Percentiles rank a stretch among this genome's conserved stretches.
These are phyloP conservation scores for Nematocida sp. DNA, from an alignment of 371 early-diverging fungal genomes.

Conservation along the genomic window DNA sequence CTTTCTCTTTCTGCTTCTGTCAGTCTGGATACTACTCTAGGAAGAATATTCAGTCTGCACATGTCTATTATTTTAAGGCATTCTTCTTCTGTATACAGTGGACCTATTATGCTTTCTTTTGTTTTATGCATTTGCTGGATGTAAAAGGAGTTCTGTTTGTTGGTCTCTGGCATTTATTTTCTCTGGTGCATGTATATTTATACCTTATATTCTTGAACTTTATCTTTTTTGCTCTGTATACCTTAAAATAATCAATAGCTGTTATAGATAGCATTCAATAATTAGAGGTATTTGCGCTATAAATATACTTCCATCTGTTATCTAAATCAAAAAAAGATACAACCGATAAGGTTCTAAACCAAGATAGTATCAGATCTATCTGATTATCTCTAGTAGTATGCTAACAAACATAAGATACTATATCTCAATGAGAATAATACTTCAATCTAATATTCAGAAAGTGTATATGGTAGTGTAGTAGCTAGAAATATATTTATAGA, in stretches of 20 bases:
- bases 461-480: no score
- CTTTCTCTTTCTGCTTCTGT: slow-evolving; percentile 50
- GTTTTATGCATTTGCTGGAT: neutral
- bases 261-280: neutral
- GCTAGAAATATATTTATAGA: no score
- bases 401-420: no score
- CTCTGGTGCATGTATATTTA: neutral
- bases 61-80: slow-evolving; percentile 52
- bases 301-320: no score
- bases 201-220: slow-evolving; percentile 1
- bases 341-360: no score
- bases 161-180: neutral
- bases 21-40: slow-evolving; percentile 50
- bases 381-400: no score
- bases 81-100: slow-evolving; percentile 48
- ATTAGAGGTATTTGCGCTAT: no score
- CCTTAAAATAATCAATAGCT: neutral
- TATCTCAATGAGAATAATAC: no score
- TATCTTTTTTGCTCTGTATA: neutral
- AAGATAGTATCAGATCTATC: no score
- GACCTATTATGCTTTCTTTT: slow-evolving; percentile 43
- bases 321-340: no score
- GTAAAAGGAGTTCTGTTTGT: neutral
- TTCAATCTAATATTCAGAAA: no score
- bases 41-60: slow-evolving; percentile 52